phyloP scores from a whole-genome alignment of 2,329 filamentous ascomycete species.

The Aspergillus pseudonomiae region DNA sequence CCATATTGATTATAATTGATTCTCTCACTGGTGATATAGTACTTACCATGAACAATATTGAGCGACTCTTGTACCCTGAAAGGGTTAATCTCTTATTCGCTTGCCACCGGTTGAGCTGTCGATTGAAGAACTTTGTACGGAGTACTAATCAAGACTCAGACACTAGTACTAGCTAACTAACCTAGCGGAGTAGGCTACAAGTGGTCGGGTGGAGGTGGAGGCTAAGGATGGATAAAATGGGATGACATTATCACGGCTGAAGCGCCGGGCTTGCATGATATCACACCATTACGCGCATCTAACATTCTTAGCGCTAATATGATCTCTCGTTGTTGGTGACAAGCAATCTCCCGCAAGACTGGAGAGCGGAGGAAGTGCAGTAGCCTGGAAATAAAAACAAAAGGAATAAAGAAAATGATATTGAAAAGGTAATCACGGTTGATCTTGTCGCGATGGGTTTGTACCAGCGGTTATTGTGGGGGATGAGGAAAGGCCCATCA shows the following conservation, averaged over 20 bases:
- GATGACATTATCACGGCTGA: neutral
- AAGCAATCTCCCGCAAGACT: neutral
- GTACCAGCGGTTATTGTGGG: neutral
- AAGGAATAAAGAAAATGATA: too few relatives aligned
- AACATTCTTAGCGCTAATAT: neutral
- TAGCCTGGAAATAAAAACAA: neutral
- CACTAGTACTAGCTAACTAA: neutral
- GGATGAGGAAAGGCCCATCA: neutral
- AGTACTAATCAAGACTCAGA: neutral
- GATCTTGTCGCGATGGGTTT: neutral
- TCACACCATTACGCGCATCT: neutral
- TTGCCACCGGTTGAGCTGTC: too few relatives aligned
- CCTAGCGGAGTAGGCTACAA: neutral
- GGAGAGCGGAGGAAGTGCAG: conserved; percentile 10
- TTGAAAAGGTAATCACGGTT: neutral
- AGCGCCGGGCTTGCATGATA: neutral
- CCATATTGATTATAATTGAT: too few relatives aligned
- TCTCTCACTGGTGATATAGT: too few relatives aligned
- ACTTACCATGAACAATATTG: too few relatives aligned
- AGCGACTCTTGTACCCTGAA: too few relatives aligned
- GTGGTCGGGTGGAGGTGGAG: too few relatives aligned
- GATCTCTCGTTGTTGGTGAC: neutral
- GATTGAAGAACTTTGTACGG: too few relatives aligned
- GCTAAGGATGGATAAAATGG: neutral
- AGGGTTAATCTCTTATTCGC: too few relatives aligned